Evolutionary conservation across 106 monocot genomes (phyloP), one percentile per base, ranked within the genome.

Genomic region (Dendrobium catenatum): DNA sequence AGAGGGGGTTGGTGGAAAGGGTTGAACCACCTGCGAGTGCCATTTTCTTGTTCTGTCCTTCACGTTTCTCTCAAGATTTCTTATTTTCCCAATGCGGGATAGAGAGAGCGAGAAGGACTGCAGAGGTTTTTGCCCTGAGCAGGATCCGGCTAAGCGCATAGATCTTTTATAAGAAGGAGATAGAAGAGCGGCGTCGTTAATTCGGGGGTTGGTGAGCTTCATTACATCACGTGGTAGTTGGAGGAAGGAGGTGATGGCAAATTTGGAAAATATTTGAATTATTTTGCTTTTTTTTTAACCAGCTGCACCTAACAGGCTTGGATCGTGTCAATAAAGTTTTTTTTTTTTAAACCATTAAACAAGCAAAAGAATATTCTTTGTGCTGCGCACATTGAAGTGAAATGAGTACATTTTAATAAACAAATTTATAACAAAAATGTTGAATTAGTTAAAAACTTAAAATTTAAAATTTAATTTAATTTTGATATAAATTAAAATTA

Each of bases 1-100:
- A 26, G 44, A 73, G 78, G 61, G 68, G 79, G 48, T 84, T 83
- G 54, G 75, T 67, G 47, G 83, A 55, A 64, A 81, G 72, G 68
- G 82, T 15, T 7, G 74, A 74, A 37, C 74, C 74, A 11, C 43
- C 1, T 42, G 43, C 74, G 74, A 74, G 74, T 44, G 74, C 74
- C 74, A 74, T 74, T 33, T 27, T 33, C 70, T 70, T 16, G 40
- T 44, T 42, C 44, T 29, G 17, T 44, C 74, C 22, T 29, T 43
- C 42, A 3, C 70, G 29, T 33, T 33, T 37, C 70, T 70, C 33
- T 22, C 37, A 24, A 10, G 9, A 26, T 22, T 66, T 70, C 33
- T 70, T 70, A 19, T 13, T 37, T 9, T 37, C 37, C 70, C 13
- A 20, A 68, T 68, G 20, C 1, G 31, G 68, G 68, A 68, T 9